These are phyloP conservation scores for Suhomyces kunorum DNA, from an alignment of 1,139 yeast species.

Conservation along the genomic window DNA sequence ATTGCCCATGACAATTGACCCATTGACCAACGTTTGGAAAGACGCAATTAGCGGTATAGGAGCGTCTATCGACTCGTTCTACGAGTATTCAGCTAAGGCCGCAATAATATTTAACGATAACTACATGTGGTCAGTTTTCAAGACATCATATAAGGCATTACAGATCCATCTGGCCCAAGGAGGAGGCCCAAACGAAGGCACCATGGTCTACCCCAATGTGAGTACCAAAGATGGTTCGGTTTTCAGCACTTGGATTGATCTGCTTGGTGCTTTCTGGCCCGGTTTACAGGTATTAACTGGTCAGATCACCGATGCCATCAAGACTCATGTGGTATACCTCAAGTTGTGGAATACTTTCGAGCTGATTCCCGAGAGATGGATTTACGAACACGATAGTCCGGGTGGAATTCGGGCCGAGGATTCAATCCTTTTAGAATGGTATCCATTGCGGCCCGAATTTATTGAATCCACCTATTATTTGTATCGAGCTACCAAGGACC, in stretches of 20 bases:
- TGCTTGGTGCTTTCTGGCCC: conserved; percentile 85
- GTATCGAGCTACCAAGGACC: conserved; percentile 84
- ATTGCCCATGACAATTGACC: conserved; percentile 77
- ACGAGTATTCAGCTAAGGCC: conserved; percentile 82
- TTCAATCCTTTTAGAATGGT: conserved; percentile 74
- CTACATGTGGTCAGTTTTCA: conserved; percentile 60
- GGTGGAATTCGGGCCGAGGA: conserved; percentile 17
- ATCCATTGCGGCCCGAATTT: conserved; percentile 89
- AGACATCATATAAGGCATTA: conserved; percentile 60
- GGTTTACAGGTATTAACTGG: conserved; percentile 84
- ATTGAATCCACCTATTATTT: conserved; percentile 84
- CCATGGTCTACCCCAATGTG: conserved; percentile 65
- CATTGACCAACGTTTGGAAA: conserved; percentile 55
- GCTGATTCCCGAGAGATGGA: conserved; percentile 89
- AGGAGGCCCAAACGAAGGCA: conserved; percentile 40
- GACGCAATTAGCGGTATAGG: conserved; percentile 78
- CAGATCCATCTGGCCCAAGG: conserved; percentile 44
- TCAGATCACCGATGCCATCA: conserved; percentile 63
- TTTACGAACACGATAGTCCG: conserved; percentile 28
- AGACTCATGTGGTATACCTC: conserved; percentile 62
- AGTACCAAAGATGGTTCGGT: conserved; percentile 53
- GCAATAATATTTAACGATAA: conserved; percentile 72
- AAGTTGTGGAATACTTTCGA: conserved; percentile 82
- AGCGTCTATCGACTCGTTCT: conserved; percentile 91
- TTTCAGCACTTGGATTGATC: conserved; percentile 74